These are phyloP conservation scores for Daldinia eschscholtzii DNA, from an alignment of 2,329 filamentous ascomycete genomes.

Conservation along the genomic window DNA sequence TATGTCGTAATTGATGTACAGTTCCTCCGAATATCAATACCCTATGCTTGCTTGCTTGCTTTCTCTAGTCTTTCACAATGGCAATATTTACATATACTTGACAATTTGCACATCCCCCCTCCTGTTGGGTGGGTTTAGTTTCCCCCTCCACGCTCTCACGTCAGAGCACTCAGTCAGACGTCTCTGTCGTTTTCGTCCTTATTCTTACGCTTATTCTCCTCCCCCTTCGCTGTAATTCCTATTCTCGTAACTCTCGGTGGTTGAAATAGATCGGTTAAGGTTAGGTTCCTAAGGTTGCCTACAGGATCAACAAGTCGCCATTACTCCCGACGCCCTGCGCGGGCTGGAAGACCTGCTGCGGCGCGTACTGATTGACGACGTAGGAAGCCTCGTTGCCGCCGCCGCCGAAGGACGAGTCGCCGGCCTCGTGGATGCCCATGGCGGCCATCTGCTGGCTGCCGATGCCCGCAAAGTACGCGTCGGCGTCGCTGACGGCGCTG, in stretches of 20 bases:
- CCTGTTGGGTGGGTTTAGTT: background rate
- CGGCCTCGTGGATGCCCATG: slow-evolving; percentile 74
- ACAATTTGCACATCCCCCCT: slow-evolving; percentile 20
- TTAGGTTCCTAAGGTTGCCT: slow-evolving; percentile 37
- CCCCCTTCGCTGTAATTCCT: background rate
- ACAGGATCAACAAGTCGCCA: slow-evolving; percentile 78
- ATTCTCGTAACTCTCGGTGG: background rate
- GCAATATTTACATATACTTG: slow-evolving; percentile 18
- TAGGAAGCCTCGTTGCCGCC: slow-evolving; percentile 68
- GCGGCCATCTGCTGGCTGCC: slow-evolving; percentile 79
- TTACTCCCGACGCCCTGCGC: slow-evolving; percentile 73
- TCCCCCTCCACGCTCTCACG: background rate
- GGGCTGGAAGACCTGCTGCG: slow-evolving; percentile 80
- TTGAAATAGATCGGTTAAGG: background rate
- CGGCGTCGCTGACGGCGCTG: slow-evolving; percentile 84
- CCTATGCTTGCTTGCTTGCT: slow-evolving; percentile 8
- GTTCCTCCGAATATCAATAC: slow-evolving; percentile 7
- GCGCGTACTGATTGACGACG: slow-evolving; percentile 85
- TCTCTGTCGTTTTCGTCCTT: background rate
- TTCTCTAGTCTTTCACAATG: slow-evolving; percentile 19
- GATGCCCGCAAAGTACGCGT: slow-evolving; percentile 89
- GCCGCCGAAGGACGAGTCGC: slow-evolving; percentile 75
- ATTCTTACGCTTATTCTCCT: background rate
- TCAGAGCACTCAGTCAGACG: background rate
- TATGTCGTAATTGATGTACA: slow-evolving; percentile 24